Evolutionary conservation across 83 land plant genomes (phyloP).

Genomic region (Diphasiastrum complanatum): DNA sequence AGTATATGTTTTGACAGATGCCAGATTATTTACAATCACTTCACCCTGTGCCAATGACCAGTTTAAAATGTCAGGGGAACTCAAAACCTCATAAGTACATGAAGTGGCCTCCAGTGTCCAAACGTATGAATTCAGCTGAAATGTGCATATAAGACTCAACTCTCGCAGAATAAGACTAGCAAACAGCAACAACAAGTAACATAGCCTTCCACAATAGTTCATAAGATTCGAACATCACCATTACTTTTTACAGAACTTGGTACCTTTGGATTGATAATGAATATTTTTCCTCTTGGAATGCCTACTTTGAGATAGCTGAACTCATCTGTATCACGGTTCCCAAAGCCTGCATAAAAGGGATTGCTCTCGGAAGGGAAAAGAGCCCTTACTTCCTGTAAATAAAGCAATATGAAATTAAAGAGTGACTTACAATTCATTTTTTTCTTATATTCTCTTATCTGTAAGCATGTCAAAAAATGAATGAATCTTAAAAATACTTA

Average conservation of each 20-base stretch:
- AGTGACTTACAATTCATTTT: not conserved
- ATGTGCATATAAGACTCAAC: no score
- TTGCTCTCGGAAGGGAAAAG: constrained; percentile 82
- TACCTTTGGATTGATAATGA: constrained; percentile 97
- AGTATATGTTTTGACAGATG: constrained; percentile 83
- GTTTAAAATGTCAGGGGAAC: not conserved
- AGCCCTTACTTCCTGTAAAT: constrained; percentile 68
- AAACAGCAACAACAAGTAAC: no score
- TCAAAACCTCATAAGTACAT: constrained; percentile 1
- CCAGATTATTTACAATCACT: constrained; percentile 65
- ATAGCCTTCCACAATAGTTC: no score
- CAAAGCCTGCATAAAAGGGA: constrained; percentile 98
- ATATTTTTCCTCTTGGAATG: constrained; percentile 94
- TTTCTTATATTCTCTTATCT: not conserved
- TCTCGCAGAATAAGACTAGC: no score
- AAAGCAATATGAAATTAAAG: not conserved
- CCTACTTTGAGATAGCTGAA: constrained; percentile 90
- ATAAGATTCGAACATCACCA: not conserved
- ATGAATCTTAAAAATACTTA: not conserved
- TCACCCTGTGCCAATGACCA: constrained; percentile 59
- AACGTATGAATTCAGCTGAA: no score
- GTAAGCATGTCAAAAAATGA: not conserved
- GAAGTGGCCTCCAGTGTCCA: no score
- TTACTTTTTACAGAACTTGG: not conserved
- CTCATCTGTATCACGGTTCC: constrained; percentile 97